Conservation (phyloP, 768 basidiomycete genomes). For the Melanogaster broomeanus region DNA sequence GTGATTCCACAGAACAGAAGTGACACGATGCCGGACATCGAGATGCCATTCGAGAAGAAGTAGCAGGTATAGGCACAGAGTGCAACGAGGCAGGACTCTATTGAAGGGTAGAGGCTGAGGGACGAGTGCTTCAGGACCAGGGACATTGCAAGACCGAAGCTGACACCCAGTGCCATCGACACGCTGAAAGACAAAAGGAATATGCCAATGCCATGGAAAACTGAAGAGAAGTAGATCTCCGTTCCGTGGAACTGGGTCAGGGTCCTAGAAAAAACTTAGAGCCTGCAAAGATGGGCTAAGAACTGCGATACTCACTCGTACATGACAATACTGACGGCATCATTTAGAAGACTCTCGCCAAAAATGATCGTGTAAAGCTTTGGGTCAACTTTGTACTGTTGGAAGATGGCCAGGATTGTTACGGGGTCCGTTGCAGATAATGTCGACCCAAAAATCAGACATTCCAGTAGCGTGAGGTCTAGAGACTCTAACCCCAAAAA, state of each 20-base stretch:
- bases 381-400: slow-evolving; percentile 97
- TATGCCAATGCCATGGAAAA: slow-evolving; percentile 97
- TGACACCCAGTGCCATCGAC: slow-evolving; percentile 92
- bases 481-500: slow-evolving; percentile 90
- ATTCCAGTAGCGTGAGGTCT: slow-evolving; percentile 85
- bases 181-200: slow-evolving; percentile 95
- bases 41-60: slow-evolving; percentile 96
- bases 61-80: slow-evolving; percentile 96
- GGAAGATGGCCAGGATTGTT: slow-evolving; percentile 97
- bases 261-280: slow-evolving; percentile 54
- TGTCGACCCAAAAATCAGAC: slow-evolving; percentile 94
- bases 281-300: background rate
- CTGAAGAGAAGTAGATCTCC: slow-evolving; percentile 81
- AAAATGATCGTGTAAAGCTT: slow-evolving; percentile 98
- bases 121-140: slow-evolving; percentile 94
- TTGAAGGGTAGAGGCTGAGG: slow-evolving; percentile 82
- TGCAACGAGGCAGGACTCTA: slow-evolving; percentile 95
- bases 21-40: slow-evolving; percentile 96
- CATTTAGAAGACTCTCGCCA: slow-evolving; percentile 94
- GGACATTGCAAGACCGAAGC: slow-evolving; percentile 89
- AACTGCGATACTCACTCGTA: slow-evolving; percentile 79
- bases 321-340: slow-evolving; percentile 99
- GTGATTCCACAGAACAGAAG: slow-evolving; percentile 99
- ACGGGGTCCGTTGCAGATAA: slow-evolving; percentile 97
- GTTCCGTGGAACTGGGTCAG: slow-evolving; percentile 88